Evolutionary conservation across 257 asterid genomes (phyloP).

Genomic region (Penstemon newberryi): DNA sequence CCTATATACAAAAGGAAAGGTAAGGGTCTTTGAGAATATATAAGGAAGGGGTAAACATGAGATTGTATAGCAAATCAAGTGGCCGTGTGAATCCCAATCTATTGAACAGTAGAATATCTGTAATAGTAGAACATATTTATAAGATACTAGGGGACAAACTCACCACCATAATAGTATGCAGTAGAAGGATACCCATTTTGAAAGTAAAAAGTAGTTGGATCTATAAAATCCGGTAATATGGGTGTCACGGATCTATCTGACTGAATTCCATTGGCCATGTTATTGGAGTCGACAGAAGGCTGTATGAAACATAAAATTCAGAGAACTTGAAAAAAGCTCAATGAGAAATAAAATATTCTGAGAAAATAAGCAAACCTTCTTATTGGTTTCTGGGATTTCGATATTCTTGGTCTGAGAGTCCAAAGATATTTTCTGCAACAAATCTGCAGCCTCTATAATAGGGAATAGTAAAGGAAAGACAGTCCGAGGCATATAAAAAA

Average conservation of each 20-base stretch:
- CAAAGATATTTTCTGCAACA: slow-evolving; percentile 64
- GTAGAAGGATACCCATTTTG: slow-evolving; percentile 53
- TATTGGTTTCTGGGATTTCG: slow-evolving; percentile 48
- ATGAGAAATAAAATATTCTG: neutral
- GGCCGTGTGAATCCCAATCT: no score
- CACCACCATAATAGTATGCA: slow-evolving; percentile 44
- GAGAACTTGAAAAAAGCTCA: neutral
- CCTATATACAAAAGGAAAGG: slow-evolving; percentile 29
- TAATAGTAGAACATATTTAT: no score
- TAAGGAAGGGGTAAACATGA: neutral
- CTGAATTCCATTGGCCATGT: slow-evolving; percentile 39
- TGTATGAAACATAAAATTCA: slow-evolving; percentile 19
- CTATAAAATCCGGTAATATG: slow-evolving; percentile 43
- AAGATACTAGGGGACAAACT: neutral
- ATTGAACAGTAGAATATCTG: no score
- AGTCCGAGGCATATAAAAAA: neutral
- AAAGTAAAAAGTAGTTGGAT: slow-evolving; percentile 46
- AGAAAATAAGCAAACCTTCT: slow-evolving; percentile 36
- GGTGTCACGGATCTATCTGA: slow-evolving; percentile 50
- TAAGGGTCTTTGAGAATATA: neutral
- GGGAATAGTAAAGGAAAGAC: slow-evolving; percentile 44
- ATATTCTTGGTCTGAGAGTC: slow-evolving; percentile 49
- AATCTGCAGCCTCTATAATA: slow-evolving; percentile 53
- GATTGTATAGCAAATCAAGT: no score
- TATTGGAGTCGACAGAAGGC: slow-evolving; percentile 44